Conservation (phyloP, 75 land plant genomes). For the Sequoiadendron giganteum region DNA sequence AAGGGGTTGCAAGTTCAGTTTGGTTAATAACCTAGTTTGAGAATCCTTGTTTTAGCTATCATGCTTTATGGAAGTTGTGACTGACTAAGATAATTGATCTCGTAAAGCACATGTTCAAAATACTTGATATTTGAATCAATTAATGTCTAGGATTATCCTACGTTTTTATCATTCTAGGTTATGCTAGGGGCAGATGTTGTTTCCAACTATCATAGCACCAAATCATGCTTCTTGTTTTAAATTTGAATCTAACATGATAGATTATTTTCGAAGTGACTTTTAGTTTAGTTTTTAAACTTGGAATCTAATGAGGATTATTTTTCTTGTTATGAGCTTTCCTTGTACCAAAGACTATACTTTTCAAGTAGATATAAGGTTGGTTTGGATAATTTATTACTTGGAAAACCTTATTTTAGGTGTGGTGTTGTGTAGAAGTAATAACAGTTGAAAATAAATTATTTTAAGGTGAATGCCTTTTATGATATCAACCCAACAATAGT, state of each 20-base stretch:
- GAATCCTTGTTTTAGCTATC: not conserved
- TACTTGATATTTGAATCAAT: not conserved
- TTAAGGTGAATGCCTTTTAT: no score
- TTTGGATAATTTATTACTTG: not conserved
- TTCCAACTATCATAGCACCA: not conserved
- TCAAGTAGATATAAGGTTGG: not conserved
- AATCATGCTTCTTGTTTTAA: not conserved
- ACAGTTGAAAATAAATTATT: not conserved
- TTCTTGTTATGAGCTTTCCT: not conserved
- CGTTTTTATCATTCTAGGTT: not conserved
- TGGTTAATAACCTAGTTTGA: not conserved
- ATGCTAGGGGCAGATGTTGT: not conserved
- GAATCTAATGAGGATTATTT: not conserved
- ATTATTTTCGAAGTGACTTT: not conserved
- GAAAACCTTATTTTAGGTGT: not conserved
- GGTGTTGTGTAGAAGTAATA: not conserved
- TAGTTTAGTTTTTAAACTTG: not conserved
- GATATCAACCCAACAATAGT: no score
- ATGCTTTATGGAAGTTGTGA: not conserved
- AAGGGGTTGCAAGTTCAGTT: not conserved
- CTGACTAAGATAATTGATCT: not conserved
- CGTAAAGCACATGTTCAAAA: not conserved
- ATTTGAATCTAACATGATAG: not conserved
- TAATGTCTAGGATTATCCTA: not conserved
- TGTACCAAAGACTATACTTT: not conserved